Evolutionary conservation across 2,329 filamentous ascomycete genomes (phyloP).

Genomic region (Cryphonectria parasitica): DNA sequence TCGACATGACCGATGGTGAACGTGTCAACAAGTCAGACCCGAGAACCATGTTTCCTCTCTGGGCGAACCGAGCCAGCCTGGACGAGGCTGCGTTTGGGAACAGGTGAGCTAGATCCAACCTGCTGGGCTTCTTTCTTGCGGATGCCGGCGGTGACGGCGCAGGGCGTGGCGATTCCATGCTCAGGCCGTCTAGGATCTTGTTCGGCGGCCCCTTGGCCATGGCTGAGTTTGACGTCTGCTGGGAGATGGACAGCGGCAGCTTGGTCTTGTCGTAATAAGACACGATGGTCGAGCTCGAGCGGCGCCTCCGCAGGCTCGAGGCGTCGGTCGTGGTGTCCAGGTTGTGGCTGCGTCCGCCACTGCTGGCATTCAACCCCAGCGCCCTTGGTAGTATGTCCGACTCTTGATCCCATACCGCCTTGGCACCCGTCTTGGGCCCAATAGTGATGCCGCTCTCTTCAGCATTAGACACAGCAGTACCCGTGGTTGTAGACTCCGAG

Average conservation of each 20-base stretch:
- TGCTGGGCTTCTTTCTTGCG: constrained; percentile 53
- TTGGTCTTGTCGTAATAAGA: constrained; percentile 62
- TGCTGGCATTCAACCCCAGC: constrained; percentile 32
- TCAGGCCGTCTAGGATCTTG: constrained; percentile 52
- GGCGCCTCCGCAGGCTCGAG: constrained; percentile 51
- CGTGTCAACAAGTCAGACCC: constrained; percentile 43
- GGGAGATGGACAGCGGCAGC: constrained; percentile 59
- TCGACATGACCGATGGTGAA: constrained; percentile 49
- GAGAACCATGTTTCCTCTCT: constrained; percentile 37
- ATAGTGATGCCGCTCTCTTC: constrained; percentile 34
- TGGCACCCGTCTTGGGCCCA: constrained; percentile 29
- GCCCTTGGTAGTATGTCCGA: constrained; percentile 49
- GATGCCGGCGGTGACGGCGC: constrained; percentile 34
- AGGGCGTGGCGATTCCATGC: constrained; percentile 45
- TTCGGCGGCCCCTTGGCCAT: constrained; percentile 60
- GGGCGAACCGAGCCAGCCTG: constrained; percentile 31
- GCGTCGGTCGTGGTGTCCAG: constrained; percentile 43
- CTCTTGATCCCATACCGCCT: constrained; percentile 49
- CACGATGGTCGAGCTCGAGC: constrained; percentile 59
- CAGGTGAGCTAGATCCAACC: constrained; percentile 53
- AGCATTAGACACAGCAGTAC: constrained; percentile 28
- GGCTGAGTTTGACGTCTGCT: constrained; percentile 61
- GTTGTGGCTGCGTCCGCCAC: constrained; percentile 34
- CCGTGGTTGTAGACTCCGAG: constrained; percentile 47
- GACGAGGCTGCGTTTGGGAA: constrained; percentile 39